Conservation (phyloP, 2,329 filamentous ascomycete genomes). For the Penicillium corylophilum region DNA sequence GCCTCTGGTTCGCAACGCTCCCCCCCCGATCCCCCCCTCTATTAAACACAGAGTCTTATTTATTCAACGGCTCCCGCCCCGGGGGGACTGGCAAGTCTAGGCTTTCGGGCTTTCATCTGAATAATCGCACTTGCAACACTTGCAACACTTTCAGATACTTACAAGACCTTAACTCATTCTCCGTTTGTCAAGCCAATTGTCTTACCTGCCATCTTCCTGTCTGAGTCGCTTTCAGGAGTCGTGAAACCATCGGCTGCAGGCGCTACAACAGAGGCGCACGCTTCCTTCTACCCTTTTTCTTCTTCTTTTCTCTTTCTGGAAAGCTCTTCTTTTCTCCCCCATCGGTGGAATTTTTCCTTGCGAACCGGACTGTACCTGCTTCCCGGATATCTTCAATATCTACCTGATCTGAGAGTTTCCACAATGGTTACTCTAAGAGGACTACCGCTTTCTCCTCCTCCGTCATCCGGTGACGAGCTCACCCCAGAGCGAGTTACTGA, state of each 20-base stretch:
- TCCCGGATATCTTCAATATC: constrained; percentile 4
- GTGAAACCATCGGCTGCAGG: constrained; percentile 9
- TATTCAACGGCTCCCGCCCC: constrained; percentile 5
- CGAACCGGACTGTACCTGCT: constrained; percentile 2
- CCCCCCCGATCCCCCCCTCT: not conserved
- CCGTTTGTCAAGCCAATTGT: constrained; percentile 11
- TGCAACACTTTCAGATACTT: not conserved
- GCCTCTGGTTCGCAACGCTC: constrained; percentile 15
- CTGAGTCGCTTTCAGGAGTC: constrained; percentile 17
- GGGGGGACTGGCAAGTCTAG: not conserved
- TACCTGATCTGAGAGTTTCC: not conserved
- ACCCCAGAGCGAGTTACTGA: not conserved
- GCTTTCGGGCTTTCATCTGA: not conserved
- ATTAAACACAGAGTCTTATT: not conserved
- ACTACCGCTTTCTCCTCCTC: constrained; percentile 32
- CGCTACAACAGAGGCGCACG: constrained; percentile 13
- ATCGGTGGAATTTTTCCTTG: constrained; percentile 6
- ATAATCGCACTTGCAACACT: too few species aligned
- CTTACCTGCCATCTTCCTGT: constrained; percentile 17
- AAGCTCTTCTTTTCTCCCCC: constrained; percentile 7
- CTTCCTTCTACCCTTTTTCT: constrained; percentile 18
- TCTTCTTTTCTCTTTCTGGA: constrained; percentile 25
- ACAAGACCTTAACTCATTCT: not conserved
- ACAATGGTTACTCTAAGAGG: constrained; percentile 12
- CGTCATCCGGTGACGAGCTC: constrained; percentile 26